Base-by-base conservation (phyloP, 2,329 filamentous ascomycete species). In the Hyphodiscus sp. region DNA sequence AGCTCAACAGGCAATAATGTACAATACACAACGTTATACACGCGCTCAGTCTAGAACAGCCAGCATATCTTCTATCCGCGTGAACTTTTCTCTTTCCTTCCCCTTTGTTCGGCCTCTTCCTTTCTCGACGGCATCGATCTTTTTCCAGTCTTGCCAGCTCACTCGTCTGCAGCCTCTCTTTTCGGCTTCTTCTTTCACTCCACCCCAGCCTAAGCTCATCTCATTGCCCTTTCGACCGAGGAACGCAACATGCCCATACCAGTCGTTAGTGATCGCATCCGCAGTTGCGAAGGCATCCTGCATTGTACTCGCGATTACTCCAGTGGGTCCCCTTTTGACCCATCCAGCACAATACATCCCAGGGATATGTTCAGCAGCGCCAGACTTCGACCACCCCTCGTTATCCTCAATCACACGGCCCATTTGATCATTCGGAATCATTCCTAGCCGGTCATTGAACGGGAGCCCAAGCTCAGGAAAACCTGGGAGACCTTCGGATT, bases 281-380 rank as follows among this genome's bases (percentile, higher is more conserved):
- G 85, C 94, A 0, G 91, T 96, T 9, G 81, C 79, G 65, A 97
- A 99, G 0, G 94, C 92, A 68, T 99, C 94, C 55, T 87, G 82
- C 90, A 99, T 95, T 0, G 94, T 99, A 29, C 86, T 91, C 1
- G 92, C 92, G 68, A 99, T 99, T 2, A 97, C 91, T 2, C 94
- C 94, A 0, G 91, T 96, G 0, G 94, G 92, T 0, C 94, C 94
- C 38, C 87, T 82, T 73, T 97, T 97, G 10, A 96, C 91, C 94
- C 94, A 99, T 0, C 94, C 94, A 16, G 92, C 88, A 60, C 91
- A 95, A 71, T 99, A 99, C 26, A 96, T 70, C 0, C 92, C 90
- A 0, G 85, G 82, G 0, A 87, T 65, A 48, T 52, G 58, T 19
- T 53, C 58, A 11, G 55, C 51, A 16, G 55, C 52, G 33, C 30